Conservation (phyloP, 2,329 filamentous ascomycete genomes). For the Acrodontium crateriforme region DNA sequence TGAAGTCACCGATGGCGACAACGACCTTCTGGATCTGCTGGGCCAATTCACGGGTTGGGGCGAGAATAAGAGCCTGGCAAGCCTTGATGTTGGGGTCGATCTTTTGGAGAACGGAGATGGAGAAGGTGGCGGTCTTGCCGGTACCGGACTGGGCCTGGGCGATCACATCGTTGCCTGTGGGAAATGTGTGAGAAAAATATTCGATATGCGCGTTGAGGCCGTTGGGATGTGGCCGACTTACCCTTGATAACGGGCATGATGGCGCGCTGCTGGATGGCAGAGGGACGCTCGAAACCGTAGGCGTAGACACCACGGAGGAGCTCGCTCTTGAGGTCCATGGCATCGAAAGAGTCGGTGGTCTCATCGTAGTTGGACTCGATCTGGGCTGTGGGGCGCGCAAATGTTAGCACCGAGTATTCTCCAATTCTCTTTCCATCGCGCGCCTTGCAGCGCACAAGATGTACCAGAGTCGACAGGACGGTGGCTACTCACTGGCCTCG, state of each 20-base stretch:
- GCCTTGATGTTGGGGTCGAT: slow-evolving; percentile 89
- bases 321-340: slow-evolving; percentile 94
- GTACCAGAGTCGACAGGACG: neutral
- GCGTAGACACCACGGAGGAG: slow-evolving; percentile 98
- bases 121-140: slow-evolving; percentile 99
- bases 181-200: slow-evolving; percentile 3
- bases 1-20: slow-evolving; percentile 97
- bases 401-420: slow-evolving; percentile 3
- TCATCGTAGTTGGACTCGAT: slow-evolving; percentile 99
- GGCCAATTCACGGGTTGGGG: slow-evolving; percentile 93
- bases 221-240: slow-evolving; percentile 33
- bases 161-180: slow-evolving; percentile 86
- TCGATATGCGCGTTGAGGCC: neutral
- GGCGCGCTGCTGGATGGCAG: slow-evolving; percentile 98
- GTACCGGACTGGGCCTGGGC: slow-evolving; percentile 99
- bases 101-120: slow-evolving; percentile 97
- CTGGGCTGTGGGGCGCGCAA: slow-evolving; percentile 49
- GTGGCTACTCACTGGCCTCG: slow-evolving; percentile 63
- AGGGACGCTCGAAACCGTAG: slow-evolving; percentile 99
- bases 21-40: slow-evolving; percentile 99
- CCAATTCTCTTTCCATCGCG: neutral
- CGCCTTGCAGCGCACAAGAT: neutral
- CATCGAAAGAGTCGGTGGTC: slow-evolving; percentile 97
- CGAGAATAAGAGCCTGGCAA: slow-evolving; percentile 95
- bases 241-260: slow-evolving; percentile 99